phyloP scores from a whole-genome alignment of 2,329 filamentous ascomycete species.

The Drechslera avenae region DNA sequence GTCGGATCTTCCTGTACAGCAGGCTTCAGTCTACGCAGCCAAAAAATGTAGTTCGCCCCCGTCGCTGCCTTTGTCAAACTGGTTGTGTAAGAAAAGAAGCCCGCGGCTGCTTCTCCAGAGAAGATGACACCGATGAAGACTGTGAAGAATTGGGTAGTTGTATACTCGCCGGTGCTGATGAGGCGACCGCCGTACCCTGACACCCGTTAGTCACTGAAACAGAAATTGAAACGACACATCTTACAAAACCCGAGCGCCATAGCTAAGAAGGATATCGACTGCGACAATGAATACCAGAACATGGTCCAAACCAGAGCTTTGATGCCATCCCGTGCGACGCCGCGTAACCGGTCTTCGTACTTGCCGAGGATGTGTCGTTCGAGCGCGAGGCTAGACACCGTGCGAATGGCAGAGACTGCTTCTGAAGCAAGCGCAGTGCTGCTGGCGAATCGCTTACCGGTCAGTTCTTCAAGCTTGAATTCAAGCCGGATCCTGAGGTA shows the following conservation, averaged over 20 bases:
- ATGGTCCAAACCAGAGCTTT: constrained; percentile 72
- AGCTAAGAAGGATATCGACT: constrained; percentile 67
- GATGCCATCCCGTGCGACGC: constrained; percentile 61
- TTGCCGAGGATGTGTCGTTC: constrained; percentile 77
- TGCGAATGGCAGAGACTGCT: constrained; percentile 90
- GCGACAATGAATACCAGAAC: constrained; percentile 80
- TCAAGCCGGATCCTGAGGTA: constrained; percentile 91
- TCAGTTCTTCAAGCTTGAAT: constrained; percentile 75
- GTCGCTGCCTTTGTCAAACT: constrained; percentile 97
- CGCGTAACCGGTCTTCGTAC: constrained; percentile 67
- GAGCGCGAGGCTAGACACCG: constrained; percentile 86
- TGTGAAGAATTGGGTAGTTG: constrained; percentile 87
- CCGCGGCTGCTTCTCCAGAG: constrained; percentile 70
- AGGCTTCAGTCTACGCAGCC: constrained; percentile 48
- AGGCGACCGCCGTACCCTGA: constrained; percentile 44
- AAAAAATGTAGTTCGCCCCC: constrained; percentile 65
- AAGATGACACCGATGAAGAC: constrained; percentile 68
- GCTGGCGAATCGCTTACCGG: constrained; percentile 62
- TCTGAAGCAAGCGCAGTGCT: constrained; percentile 86
- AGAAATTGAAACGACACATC: constrained; percentile 62
- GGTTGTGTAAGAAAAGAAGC: constrained; percentile 89
- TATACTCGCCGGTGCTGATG: constrained; percentile 56
- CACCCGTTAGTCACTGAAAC: constrained; percentile 31
- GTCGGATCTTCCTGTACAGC: constrained; percentile 46
- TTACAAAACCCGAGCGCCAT: constrained; percentile 34